Evolutionary conservation across 164 flowering plant species (phyloP).

Genomic region (Umbellularia californica): DNA sequence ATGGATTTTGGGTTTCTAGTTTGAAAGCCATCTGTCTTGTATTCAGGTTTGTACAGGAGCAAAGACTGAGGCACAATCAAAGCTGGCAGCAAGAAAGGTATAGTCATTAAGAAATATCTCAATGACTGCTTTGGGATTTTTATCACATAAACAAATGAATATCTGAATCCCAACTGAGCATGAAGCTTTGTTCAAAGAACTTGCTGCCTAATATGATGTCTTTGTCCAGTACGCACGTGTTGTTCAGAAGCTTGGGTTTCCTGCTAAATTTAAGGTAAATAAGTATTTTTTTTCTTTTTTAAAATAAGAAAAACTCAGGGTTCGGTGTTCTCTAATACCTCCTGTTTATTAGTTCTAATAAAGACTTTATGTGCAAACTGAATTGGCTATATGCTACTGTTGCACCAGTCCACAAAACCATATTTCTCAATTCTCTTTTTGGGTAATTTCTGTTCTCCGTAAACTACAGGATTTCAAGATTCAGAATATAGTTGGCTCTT

Average conservation of each 20-base stretch:
- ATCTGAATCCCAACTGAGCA: not conserved
- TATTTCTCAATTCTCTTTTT: not conserved
- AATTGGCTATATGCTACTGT: not conserved
- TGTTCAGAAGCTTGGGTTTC: conserved; percentile 90
- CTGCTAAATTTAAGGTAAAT: conserved; percentile 83
- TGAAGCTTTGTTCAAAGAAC: not conserved
- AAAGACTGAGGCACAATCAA: conserved; percentile 92
- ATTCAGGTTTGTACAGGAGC: conserved; percentile 95
- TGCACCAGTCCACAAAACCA: not conserved
- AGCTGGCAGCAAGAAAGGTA: conserved; percentile 91
- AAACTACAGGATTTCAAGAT: conserved; percentile 73
- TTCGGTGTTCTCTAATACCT: too few relatives aligned
- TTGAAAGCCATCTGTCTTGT: not conserved
- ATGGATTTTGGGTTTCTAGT: not conserved
- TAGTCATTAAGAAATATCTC: not conserved
- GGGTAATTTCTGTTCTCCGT: not conserved
- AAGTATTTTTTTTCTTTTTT: not conserved
- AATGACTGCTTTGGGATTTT: not conserved
- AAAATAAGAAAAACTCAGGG: too few relatives aligned
- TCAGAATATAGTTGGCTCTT: conserved; percentile 88
- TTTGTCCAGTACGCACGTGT: conserved; percentile 82
- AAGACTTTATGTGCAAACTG: too few relatives aligned
- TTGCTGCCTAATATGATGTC: not conserved
- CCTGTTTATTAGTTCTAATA: too few relatives aligned
- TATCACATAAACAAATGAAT: not conserved